Evolutionary conservation across 2,329 filamentous ascomycete species (phyloP).

Genomic region (Colletotrichum filicis): DNA sequence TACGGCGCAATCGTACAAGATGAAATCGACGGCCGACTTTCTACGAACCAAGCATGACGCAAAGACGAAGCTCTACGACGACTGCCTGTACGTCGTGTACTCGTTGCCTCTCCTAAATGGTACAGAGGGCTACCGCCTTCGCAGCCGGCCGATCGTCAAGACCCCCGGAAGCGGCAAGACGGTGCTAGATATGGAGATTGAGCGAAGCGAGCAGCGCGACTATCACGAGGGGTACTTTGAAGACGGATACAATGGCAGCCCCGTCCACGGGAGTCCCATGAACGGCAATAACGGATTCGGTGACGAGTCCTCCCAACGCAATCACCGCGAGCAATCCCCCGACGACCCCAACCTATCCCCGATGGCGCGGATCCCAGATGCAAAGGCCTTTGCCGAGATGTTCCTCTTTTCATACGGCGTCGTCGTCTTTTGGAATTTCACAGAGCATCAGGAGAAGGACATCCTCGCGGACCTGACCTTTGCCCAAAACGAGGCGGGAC

Average conservation of each 20-base stretch:
- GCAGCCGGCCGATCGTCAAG: conserved; percentile 91
- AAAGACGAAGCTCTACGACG: conserved; percentile 96
- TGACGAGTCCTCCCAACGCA: conserved; percentile 40
- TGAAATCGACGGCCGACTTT: conserved; percentile 89
- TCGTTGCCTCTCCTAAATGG: conserved; percentile 90
- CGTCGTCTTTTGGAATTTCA: conserved; percentile 99
- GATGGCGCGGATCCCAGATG: conserved; percentile 72
- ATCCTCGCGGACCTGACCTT: conserved; percentile 95
- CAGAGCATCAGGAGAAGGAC: conserved; percentile 94
- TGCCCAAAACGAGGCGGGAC: conserved; percentile 73
- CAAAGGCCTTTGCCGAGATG: conserved; percentile 89
- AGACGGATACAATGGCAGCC: conserved; percentile 64
- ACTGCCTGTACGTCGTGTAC: conserved; percentile 96
- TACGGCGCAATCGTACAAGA: conserved; percentile 92
- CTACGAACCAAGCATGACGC: conserved; percentile 88
- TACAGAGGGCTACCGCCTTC: conserved; percentile 85
- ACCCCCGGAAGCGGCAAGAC: conserved; percentile 91
- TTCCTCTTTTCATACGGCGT: conserved; percentile 98
- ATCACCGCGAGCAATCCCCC: conserved; percentile 40
- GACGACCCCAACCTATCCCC: conserved; percentile 60
- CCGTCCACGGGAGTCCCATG: conserved; percentile 46
- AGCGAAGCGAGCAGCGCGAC: conserved; percentile 88
- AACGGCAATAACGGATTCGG: conserved; percentile 41
- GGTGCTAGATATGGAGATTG: conserved; percentile 93
- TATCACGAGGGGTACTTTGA: conserved; percentile 94